These are phyloP conservation scores for Abortiporus biennis DNA, from an alignment of 1,284 basidiomycete genomes.

Conservation along the genomic window DNA sequence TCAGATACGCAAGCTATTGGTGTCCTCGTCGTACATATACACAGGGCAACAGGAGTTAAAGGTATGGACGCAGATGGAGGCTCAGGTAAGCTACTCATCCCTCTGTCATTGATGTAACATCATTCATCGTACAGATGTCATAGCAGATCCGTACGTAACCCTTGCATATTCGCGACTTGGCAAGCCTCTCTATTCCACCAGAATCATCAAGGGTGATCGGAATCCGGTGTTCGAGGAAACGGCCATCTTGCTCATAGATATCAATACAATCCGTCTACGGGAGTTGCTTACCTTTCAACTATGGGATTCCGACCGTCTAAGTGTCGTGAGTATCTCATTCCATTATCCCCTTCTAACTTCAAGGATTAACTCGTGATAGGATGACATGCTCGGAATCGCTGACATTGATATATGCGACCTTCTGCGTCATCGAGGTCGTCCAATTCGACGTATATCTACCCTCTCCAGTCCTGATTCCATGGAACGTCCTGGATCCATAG, in stretches of 20 bases:
- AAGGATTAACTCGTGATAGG: conserved; percentile 16
- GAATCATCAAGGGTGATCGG: conserved; percentile 60
- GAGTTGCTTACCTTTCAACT: conserved; percentile 66
- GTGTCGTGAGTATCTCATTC: conserved; percentile 27
- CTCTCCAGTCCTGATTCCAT: conserved; percentile 23
- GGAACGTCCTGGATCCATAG: conserved; percentile 23
- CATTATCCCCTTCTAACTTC: too few species aligned
- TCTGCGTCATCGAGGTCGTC: conserved; percentile 24
- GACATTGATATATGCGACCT: conserved; percentile 27
- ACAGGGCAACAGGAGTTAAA: conserved; percentile 57
- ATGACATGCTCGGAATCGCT: conserved; percentile 29
- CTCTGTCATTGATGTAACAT: not conserved
- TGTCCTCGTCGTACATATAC: conserved; percentile 63
- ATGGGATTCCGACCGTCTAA: conserved; percentile 68
- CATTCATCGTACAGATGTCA: not conserved
- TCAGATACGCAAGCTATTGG: conserved; percentile 64
- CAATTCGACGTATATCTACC: conserved; percentile 22
- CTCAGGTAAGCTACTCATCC: conserved; percentile 41
- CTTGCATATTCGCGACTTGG: conserved; percentile 35
- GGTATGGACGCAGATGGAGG: conserved; percentile 56
- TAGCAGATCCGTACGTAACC: conserved; percentile 32
- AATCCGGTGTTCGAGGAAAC: conserved; percentile 80
- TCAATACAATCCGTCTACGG: conserved; percentile 63
- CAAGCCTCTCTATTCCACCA: conserved; percentile 67
- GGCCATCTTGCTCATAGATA: conserved; percentile 60